Conservation (phyloP, 805 yeast species). For the Sungouiozyma intestinalis region DNA sequence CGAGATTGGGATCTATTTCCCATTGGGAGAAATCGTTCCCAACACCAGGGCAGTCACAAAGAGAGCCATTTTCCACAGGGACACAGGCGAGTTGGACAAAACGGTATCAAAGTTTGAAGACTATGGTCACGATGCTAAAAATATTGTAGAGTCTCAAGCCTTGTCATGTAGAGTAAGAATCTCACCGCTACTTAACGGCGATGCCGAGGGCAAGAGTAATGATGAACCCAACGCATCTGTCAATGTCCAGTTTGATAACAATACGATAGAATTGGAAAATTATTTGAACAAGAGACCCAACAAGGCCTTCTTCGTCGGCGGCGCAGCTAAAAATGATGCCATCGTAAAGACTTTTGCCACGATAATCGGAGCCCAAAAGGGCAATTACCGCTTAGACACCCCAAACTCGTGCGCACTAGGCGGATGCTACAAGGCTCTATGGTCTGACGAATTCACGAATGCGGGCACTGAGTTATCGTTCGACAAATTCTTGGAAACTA, state of each 20-base stretch:
- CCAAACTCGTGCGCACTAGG: constrained; percentile 91
- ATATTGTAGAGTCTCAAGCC: constrained; percentile 82
- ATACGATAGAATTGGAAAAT: constrained; percentile 15
- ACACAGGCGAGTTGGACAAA: constrained; percentile 20
- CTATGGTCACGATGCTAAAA: constrained; percentile 54
- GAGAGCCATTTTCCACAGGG: constrained; percentile 35
- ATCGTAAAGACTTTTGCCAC: constrained; percentile 61
- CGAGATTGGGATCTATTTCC: constrained; percentile 71
- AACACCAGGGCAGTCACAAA: constrained; percentile 57
- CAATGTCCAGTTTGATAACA: constrained; percentile 29
- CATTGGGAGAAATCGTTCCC: constrained; percentile 86
- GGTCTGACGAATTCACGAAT: constrained; percentile 42
- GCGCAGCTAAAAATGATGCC: constrained; percentile 64
- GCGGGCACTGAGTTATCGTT: constrained; percentile 21
- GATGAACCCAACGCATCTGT: constrained; percentile 2
- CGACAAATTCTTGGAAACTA: constrained; percentile 37
- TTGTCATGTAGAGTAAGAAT: constrained; percentile 72
- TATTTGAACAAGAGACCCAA: constrained; percentile 43
- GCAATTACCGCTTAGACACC: constrained; percentile 61
- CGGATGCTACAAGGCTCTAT: constrained; percentile 77
- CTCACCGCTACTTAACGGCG: constrained; percentile 50
- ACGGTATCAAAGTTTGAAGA: constrained; percentile 34
- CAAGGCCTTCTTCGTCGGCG: constrained; percentile 75
- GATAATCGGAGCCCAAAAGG: constrained; percentile 50
- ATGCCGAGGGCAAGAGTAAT: neutral